Evolutionary conservation across 768 basidiomycete species (phyloP).

Genomic region (Artomyces pyxidatus): DNA sequence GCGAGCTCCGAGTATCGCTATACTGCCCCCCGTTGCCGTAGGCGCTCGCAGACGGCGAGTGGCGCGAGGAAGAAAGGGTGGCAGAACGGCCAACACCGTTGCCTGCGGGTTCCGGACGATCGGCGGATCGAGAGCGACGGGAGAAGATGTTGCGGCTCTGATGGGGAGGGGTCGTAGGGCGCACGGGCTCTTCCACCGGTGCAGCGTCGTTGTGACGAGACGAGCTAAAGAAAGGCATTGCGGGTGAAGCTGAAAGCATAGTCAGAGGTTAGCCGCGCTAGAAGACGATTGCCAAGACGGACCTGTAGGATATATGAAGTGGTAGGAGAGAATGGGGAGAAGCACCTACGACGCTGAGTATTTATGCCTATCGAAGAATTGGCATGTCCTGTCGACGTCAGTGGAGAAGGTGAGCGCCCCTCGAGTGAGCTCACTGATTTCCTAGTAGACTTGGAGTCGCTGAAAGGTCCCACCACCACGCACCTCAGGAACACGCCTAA

Average conservation of each 20-base stretch:
- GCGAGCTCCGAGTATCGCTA: not conserved
- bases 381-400: not conserved
- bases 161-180: conserved; percentile 11
- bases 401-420: not conserved
- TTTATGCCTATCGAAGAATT: not conserved
- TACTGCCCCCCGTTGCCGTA: not conserved
- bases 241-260: not conserved
- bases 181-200: conserved; percentile 12
- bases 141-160: conserved; percentile 20
- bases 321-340: not conserved
- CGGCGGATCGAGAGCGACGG: conserved; percentile 13
- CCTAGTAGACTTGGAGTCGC: too few relatives aligned
- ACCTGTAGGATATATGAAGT: not conserved
- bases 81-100: not conserved
- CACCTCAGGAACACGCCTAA: too few relatives aligned
- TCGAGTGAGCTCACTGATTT: too few relatives aligned
- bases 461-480: too few relatives aligned
- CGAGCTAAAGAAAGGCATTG: conserved; percentile 23
- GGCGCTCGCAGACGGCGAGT: conserved; percentile 8
- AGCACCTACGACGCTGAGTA: not conserved
- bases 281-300: not conserved
- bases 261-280: not conserved
- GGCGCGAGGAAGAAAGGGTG: conserved; percentile 8
- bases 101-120: conserved; percentile 4
- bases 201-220: conserved; percentile 6